Percentiles rank a stretch among this genome's conserved stretches.
Evolutionary conservation across 257 asterid species (phyloP).

Genomic region (Scutellaria barbata): DNA sequence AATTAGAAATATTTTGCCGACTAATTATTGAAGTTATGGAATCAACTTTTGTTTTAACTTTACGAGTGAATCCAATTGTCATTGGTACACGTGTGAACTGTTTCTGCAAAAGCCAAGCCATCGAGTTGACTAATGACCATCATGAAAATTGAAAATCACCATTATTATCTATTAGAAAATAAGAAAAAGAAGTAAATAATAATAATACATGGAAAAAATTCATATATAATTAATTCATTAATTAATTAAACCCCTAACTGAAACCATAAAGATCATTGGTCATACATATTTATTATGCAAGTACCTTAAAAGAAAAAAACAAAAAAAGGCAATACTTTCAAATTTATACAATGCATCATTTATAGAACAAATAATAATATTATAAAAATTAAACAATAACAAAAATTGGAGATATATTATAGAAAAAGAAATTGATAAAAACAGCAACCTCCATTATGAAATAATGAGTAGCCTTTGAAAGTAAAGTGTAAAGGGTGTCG

Average conservation of each 20-base stretch:
- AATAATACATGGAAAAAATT: neutral
- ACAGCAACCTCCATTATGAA: conserved; percentile 19
- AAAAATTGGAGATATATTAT: neutral
- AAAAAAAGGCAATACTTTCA: too few species aligned
- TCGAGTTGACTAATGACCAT: conserved; percentile 15
- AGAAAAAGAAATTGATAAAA: conserved; percentile 12
- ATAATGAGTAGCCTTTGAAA: conserved; percentile 27
- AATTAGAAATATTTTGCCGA: too few species aligned
- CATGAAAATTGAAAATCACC: neutral
- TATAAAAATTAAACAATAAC: neutral
- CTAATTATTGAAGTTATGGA: too few species aligned
- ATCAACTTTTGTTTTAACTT: neutral
- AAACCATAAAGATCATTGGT: too few species aligned
- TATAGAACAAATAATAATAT: neutral
- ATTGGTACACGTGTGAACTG: conserved; percentile 37
- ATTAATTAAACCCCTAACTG: too few species aligned
- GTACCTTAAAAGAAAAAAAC: too few species aligned
- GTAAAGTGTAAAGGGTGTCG: conserved; percentile 42
- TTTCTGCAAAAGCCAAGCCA: conserved; percentile 20
- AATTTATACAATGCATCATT: neutral
- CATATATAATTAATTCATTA: too few species aligned
- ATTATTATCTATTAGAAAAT: neutral
- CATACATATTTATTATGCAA: too few species aligned
- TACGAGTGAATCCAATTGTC: conserved; percentile 1
- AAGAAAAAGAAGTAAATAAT: neutral